A percentile compares a stretch with the other conserved stretches of the same genome.
Evolutionary conservation across 345 rosid genomes (phyloP).

Genomic region (Corchorus capsularis): DNA sequence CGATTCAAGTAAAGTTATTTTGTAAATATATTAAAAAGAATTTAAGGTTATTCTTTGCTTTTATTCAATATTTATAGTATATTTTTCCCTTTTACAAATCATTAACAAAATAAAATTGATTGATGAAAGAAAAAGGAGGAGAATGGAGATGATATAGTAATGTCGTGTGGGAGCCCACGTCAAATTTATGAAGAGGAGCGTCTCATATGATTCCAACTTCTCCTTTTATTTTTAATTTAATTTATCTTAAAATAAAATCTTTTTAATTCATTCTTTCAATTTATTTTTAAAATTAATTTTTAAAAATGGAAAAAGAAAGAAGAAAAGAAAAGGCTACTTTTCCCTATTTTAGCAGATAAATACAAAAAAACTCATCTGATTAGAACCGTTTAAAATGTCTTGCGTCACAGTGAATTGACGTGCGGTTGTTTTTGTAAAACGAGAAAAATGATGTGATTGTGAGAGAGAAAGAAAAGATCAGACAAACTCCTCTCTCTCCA

Average conservation of each 20-base stretch:
- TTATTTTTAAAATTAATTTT: too few species aligned
- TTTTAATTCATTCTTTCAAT: too few species aligned
- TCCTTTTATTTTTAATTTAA: too few species aligned
- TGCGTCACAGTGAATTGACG: slow-evolving; percentile 51
- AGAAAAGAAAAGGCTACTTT: background rate
- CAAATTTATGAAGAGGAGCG: background rate
- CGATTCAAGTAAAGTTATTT: too few species aligned
- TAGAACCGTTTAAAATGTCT: slow-evolving; percentile 38
- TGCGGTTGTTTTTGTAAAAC: slow-evolving; percentile 8
- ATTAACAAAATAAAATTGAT: too few species aligned
- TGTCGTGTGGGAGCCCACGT: background rate
- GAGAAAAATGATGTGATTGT: slow-evolving; percentile 6
- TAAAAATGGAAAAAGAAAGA: background rate
- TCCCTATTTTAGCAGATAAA: background rate
- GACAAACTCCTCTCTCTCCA: background rate
- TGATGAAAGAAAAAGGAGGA: too few species aligned
- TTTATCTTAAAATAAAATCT: too few species aligned
- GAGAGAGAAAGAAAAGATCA: background rate
- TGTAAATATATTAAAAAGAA: too few species aligned
- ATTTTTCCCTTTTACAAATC: too few species aligned
- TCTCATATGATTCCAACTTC: slow-evolving; percentile 18
- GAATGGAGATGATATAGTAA: too few species aligned
- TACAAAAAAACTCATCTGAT: slow-evolving; percentile 31
- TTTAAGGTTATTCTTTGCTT: too few species aligned
- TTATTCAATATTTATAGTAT: too few species aligned